Percentiles rank a stretch among this genome's conserved stretches.
phyloP scores from a whole-genome alignment of 176 grass and related monocot genomes.

The Oryza nivara region DNA sequence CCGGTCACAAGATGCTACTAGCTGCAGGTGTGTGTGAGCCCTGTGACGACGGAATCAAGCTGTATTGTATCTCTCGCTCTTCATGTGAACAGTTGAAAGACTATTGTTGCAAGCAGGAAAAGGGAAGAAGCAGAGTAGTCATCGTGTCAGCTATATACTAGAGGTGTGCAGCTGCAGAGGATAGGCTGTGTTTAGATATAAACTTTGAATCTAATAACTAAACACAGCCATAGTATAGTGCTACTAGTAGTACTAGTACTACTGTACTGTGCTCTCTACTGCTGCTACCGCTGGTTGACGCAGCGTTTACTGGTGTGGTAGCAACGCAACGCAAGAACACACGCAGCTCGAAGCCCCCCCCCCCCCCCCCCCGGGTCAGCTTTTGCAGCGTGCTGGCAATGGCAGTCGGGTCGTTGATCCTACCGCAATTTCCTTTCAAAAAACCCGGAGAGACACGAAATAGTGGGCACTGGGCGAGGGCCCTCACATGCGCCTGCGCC shows the following conservation, averaged over 20 bases:
- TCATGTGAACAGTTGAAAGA: constrained; percentile 6
- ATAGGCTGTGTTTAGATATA: too few species aligned
- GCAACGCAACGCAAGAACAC: neutral
- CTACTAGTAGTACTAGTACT: neutral
- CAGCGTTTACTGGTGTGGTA: constrained; percentile 39
- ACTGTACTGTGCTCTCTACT: neutral
- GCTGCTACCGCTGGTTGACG: neutral
- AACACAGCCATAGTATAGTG: neutral
- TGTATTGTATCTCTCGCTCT: neutral
- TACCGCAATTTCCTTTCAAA: neutral
- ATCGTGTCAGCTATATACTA: constrained; percentile 10
- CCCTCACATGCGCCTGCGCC: constrained; percentile 25
- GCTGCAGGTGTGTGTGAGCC: neutral
- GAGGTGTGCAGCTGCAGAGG: neutral
- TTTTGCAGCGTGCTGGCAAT: constrained; percentile 41
- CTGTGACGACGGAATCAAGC: constrained; percentile 4
- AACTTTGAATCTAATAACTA: too few species aligned
- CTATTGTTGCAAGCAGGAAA: neutral
- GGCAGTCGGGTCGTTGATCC: neutral
- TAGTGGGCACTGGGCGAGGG: neutral
- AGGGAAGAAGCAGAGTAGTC: neutral
- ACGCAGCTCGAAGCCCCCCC: constrained; percentile 6
- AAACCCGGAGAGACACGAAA: neutral
- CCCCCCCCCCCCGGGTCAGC: neutral
- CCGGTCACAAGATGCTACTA: neutral